Conservation (phyloP, 805 yeast species). For the Candida endomychidarum region DNA sequence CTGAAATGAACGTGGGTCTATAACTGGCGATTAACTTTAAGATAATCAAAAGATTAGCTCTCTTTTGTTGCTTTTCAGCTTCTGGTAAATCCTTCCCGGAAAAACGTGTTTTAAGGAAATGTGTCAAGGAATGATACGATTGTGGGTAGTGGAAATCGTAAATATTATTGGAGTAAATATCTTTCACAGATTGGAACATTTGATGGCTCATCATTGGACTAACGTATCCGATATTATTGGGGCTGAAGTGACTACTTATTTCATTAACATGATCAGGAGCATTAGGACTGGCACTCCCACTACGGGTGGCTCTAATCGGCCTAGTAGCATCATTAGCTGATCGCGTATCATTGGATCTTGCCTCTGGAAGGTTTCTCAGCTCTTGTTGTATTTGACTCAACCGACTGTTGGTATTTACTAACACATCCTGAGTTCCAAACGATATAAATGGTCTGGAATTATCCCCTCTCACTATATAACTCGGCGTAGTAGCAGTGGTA, state of each 20-base stretch:
- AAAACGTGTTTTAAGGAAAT: constrained; percentile 55
- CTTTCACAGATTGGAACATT: constrained; percentile 51
- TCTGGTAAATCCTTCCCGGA: constrained; percentile 45
- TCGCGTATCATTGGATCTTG: too few relatives aligned
- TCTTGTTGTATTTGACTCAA: constrained; percentile 1
- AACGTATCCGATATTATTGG: constrained; percentile 33
- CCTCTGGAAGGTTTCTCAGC: too few relatives aligned
- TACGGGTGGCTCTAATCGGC: not conserved
- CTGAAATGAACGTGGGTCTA: constrained; percentile 74
- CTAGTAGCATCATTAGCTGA: not conserved
- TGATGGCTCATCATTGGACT: constrained; percentile 60
- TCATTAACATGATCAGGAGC: constrained; percentile 5
- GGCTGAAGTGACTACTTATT: constrained; percentile 7
- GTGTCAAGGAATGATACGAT: constrained; percentile 60
- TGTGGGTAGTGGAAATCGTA: constrained; percentile 61
- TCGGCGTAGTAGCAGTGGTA: constrained; percentile 1
- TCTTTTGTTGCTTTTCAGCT: constrained; percentile 29
- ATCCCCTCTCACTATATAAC: constrained; percentile 12
- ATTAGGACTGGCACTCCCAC: not conserved
- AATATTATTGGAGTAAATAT: constrained; percentile 46
- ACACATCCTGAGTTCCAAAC: constrained; percentile 22
- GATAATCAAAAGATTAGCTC: constrained; percentile 39
- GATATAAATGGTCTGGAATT: constrained; percentile 45
- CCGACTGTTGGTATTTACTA: not conserved
- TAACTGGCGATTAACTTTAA: constrained; percentile 62